Conservation (phyloP, 2,329 filamentous ascomycete species). For the Neofusicoccum kwambonambiense region DNA sequence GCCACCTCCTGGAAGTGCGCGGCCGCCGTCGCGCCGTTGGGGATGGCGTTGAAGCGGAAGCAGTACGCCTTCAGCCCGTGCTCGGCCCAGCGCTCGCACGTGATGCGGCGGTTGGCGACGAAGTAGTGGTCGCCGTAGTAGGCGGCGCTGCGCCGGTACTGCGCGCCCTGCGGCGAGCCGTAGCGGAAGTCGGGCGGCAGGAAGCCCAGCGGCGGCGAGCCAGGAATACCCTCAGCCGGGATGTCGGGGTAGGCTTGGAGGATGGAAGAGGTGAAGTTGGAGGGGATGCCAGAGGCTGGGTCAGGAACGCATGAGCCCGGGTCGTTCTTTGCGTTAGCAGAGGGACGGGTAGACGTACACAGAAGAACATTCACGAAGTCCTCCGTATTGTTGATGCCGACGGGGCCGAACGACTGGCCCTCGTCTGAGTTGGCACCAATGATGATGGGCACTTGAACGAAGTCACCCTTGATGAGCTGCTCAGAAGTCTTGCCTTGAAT, state of each 20-base stretch:
- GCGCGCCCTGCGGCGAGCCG: constrained; percentile 26
- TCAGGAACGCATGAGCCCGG: constrained; percentile 34
- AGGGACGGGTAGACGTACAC: constrained; percentile 5
- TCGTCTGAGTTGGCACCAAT: constrained; percentile 66
- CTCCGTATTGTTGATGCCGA: constrained; percentile 54
- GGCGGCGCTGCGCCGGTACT: constrained; percentile 56
- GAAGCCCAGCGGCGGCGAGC: constrained; percentile 7
- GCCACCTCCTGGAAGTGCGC: constrained; percentile 56
- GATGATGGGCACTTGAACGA: constrained; percentile 64
- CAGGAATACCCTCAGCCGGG: constrained; percentile 14
- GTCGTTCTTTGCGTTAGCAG: constrained; percentile 23
- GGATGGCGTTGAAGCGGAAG: constrained; percentile 61
- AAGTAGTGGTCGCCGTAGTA: constrained; percentile 54
- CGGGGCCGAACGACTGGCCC: constrained; percentile 56
- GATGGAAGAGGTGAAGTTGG: constrained; percentile 27
- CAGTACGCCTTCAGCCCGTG: constrained; percentile 54
- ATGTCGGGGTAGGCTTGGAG: constrained; percentile 30
- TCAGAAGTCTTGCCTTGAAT: constrained; percentile 52
- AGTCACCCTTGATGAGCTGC: constrained; percentile 57
- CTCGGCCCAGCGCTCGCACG: constrained; percentile 53
- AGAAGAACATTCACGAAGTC: constrained; percentile 49
- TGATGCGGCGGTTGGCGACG: constrained; percentile 56
- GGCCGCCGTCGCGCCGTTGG: constrained; percentile 47
- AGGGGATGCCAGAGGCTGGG: constrained; percentile 28
- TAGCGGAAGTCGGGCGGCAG: constrained; percentile 19